phyloP scores from a whole-genome alignment of 2,329 filamentous ascomycete species.

The Ceratocystis variospora region DNA sequence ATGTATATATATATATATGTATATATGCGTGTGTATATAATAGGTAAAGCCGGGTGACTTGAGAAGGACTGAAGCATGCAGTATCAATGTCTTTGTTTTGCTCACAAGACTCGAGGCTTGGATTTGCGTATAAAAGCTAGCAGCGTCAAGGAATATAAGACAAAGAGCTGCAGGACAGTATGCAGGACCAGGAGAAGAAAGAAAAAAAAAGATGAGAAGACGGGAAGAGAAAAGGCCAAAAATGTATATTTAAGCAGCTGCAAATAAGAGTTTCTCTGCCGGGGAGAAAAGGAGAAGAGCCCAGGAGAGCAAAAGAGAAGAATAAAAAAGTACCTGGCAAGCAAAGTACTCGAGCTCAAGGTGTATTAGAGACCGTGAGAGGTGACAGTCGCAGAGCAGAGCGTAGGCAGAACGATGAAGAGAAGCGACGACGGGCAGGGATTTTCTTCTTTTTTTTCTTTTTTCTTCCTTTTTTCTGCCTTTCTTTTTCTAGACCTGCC shows the following conservation, averaged over 20 bases:
- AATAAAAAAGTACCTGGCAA: too few relatives aligned
- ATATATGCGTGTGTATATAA: neutral
- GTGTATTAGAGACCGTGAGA: neutral
- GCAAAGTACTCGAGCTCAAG: too few relatives aligned
- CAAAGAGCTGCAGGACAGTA: neutral
- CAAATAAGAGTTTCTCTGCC: neutral
- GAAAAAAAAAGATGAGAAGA: neutral
- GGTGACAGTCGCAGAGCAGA: neutral
- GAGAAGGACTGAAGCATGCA: neutral
- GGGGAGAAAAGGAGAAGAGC: neutral
- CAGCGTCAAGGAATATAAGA: conserved; percentile 4
- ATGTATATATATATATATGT: too few relatives aligned
- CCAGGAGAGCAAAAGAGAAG: neutral
- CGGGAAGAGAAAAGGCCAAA: neutral
- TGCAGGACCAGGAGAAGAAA: neutral
- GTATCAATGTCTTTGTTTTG: neutral
- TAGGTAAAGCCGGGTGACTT: neutral
- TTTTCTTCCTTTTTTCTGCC: neutral
- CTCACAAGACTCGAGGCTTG: conserved; percentile 2
- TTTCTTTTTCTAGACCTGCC: neutral
- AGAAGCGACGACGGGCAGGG: neutral
- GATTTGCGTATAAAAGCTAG: neutral
- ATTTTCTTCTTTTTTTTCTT: too few relatives aligned
- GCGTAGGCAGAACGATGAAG: neutral
- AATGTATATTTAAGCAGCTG: neutral